These are phyloP conservation scores for Lichina pygmaea DNA, from an alignment of 495 filamentous ascomycete species.

Conservation along the genomic window DNA sequence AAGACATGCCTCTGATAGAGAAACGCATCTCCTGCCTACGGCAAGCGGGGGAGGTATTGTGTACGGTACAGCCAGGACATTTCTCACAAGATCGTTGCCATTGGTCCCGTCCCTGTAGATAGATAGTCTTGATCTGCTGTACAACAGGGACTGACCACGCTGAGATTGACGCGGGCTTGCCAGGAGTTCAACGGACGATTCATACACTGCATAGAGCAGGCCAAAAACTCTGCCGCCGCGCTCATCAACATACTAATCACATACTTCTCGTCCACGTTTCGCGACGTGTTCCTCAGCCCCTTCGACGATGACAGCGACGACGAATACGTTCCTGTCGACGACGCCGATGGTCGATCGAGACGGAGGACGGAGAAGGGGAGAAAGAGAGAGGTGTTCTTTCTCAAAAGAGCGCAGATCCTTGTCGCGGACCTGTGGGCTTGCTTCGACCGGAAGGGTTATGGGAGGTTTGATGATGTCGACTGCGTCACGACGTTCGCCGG, in stretches of 20 bases:
- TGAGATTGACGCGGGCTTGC: background rate
- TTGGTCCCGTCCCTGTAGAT: too few species aligned
- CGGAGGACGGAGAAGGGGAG: slow-evolving; percentile 50
- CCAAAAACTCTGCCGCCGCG: slow-evolving; percentile 51
- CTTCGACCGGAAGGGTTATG: slow-evolving; percentile 20
- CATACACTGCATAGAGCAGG: slow-evolving; percentile 42
- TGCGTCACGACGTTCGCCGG: slow-evolving; percentile 93
- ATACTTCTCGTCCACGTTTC: slow-evolving; percentile 51
- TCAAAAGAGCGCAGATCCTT: slow-evolving; percentile 87
- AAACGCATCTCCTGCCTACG: slow-evolving; percentile 57
- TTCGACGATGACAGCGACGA: background rate
- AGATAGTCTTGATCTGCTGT: too few species aligned
- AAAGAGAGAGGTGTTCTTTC: slow-evolving; percentile 45
- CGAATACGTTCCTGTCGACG: too few species aligned
- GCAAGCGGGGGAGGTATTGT: slow-evolving; percentile 63
- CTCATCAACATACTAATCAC: slow-evolving; percentile 60
- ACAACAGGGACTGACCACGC: too few species aligned
- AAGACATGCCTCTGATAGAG: slow-evolving; percentile 62
- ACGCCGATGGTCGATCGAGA: slow-evolving; percentile 1
- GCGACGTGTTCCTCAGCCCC: background rate
- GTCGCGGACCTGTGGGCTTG: slow-evolving; percentile 42
- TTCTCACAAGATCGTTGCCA: too few species aligned
- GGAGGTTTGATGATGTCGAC: slow-evolving; percentile 73
- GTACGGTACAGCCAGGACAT: slow-evolving; percentile 31
- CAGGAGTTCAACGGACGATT: slow-evolving; percentile 61